These are phyloP conservation scores for Saururus chinensis DNA, from an alignment of 164 flowering plant genomes.

Conservation along the genomic window DNA sequence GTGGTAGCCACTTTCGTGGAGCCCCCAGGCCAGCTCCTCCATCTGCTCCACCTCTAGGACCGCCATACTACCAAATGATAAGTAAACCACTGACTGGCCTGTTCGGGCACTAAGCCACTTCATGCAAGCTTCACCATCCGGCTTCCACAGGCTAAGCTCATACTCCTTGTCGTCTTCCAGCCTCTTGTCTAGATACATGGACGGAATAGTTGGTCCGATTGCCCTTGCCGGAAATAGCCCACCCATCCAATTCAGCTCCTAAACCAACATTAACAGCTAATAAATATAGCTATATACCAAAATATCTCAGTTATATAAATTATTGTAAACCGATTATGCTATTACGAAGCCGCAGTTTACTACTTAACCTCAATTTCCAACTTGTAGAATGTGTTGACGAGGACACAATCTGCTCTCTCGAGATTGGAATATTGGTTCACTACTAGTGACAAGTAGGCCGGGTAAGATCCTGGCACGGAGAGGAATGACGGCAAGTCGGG, in stretches of 20 bases:
- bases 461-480: slow-evolving; percentile 4
- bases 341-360: background rate
- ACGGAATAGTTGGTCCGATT: slow-evolving; percentile 26
- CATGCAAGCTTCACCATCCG: background rate
- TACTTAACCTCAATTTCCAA: slow-evolving; percentile 12
- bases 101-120: slow-evolving; percentile 1
- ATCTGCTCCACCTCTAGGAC: slow-evolving; percentile 9
- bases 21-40: slow-evolving; percentile 28
- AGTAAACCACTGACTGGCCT: slow-evolving; percentile 3
- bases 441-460: slow-evolving; percentile 1
- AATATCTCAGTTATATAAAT: background rate
- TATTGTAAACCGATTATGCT: background rate
- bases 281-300: background rate
- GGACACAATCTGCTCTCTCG: slow-evolving; percentile 12
- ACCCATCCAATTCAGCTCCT: slow-evolving; percentile 18
- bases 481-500: slow-evolving; percentile 31
- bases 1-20: slow-evolving; percentile 22
- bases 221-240: slow-evolving; percentile 8
- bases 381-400: slow-evolving; percentile 16
- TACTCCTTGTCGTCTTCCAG: slow-evolving; percentile 5
- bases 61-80: slow-evolving; percentile 33
- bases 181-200: slow-evolving; percentile 15
- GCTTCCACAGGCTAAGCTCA: slow-evolving; percentile 3
- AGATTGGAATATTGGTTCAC: slow-evolving; percentile 14
- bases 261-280: background rate